Conservation (phyloP, 2,329 filamentous ascomycete species). For the Dactylella cylindrospora region DNA sequence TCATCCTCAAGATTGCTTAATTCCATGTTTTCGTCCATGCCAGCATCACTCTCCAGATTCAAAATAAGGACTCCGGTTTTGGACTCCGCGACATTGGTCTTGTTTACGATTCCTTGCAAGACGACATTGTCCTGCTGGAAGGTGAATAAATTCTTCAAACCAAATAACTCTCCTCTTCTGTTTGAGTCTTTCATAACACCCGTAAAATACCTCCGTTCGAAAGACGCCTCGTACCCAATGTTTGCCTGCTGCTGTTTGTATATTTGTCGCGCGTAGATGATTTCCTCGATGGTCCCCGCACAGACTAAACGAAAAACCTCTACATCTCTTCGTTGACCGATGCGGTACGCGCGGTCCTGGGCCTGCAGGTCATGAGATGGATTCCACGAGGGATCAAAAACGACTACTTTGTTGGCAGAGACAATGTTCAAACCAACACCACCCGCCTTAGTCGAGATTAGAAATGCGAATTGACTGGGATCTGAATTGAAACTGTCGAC, state of each 20-base stretch:
- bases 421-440: conserved; percentile 96
- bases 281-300: conserved; percentile 91
- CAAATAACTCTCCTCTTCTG: conserved; percentile 92
- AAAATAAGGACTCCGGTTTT: conserved; percentile 78
- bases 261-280: conserved; percentile 93
- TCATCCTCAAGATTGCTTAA: conserved; percentile 3
- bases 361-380: conserved; percentile 92
- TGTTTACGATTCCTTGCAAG: conserved; percentile 93
- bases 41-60: conserved; percentile 49
- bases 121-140: conserved; percentile 78
- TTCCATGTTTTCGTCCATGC: conserved; percentile 67
- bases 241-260: conserved; percentile 99
- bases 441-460: conserved; percentile 91
- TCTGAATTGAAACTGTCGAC: conserved; percentile 93
- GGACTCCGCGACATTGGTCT: conserved; percentile 94
- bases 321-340: conserved; percentile 87
- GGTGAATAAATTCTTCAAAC: conserved; percentile 79
- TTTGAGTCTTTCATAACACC: conserved; percentile 82
- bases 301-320: conserved; percentile 92
- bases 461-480: conserved; percentile 83
- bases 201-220: conserved; percentile 90
- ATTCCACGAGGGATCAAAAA: conserved; percentile 98
- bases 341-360: conserved; percentile 93
- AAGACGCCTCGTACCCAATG: conserved; percentile 90
- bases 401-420: conserved; percentile 95